Conservation (phyloP, 2,329 filamentous ascomycete species). For the Ascosphaera acerosa region DNA sequence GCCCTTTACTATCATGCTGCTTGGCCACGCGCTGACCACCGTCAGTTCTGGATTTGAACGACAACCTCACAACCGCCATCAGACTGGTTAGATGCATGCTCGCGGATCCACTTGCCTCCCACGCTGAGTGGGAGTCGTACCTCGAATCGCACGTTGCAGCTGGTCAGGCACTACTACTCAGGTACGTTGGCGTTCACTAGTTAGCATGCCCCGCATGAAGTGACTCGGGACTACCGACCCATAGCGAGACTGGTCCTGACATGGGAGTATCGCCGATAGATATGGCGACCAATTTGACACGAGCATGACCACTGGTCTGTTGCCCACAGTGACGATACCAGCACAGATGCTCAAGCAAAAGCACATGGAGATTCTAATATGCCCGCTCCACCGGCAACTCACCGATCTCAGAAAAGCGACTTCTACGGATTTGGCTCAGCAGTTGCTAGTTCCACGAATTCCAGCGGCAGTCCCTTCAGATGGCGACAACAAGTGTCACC, state of each 20-base stretch:
- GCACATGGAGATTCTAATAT: conserved; percentile 35
- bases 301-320: conserved; percentile 22
- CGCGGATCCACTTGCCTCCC: conserved; percentile 39
- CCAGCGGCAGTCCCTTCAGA: conserved; percentile 40
- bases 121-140: conserved; percentile 40
- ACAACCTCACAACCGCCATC: conserved; percentile 25
- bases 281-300: conserved; percentile 28
- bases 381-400: conserved; percentile 26
- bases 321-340: conserved; percentile 29
- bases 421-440: conserved; percentile 28
- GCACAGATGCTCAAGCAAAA: conserved; percentile 29
- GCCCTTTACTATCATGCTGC: no score
- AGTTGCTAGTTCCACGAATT: conserved; percentile 49
- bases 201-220: conserved; percentile 34
- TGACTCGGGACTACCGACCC: background rate
- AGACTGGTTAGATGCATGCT: conserved; percentile 42
- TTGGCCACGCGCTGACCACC: no score
- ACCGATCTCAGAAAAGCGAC: conserved; percentile 23
- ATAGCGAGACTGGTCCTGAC: conserved; percentile 7
- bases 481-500: conserved; percentile 38
- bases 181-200: conserved; percentile 25
- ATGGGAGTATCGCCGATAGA: conserved; percentile 14
- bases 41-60: conserved; percentile 26
- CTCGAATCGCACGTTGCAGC: conserved; percentile 25
- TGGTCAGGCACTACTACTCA: conserved; percentile 35